Conservation (phyloP, 345 rosid species). For the Eucalyptus guilfoylei region DNA sequence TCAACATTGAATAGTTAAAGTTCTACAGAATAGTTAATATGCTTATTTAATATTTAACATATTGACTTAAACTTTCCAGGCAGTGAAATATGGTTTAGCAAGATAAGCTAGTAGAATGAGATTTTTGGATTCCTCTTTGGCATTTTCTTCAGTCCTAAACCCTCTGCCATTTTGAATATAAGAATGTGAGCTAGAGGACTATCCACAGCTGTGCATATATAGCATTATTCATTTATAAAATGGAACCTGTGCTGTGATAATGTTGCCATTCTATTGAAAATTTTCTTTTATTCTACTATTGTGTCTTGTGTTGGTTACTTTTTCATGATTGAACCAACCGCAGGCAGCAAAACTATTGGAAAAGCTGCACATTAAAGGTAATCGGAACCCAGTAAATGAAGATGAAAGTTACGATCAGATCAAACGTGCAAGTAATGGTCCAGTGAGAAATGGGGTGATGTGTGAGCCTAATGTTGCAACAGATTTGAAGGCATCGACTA, state of each 20-base stretch:
- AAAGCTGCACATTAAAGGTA: constrained; percentile 42
- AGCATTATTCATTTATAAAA: not conserved
- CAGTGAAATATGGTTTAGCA: not conserved
- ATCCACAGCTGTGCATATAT: not conserved
- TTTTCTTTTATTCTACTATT: not conserved
- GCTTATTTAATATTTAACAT: not conserved
- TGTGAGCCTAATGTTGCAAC: not conserved
- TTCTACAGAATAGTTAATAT: not conserved
- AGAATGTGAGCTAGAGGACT: not conserved
- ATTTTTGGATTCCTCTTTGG: not conserved
- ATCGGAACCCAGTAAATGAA: constrained; percentile 7
- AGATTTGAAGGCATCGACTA: constrained; percentile 11
- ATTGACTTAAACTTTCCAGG: not conserved
- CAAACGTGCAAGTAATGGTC: not conserved
- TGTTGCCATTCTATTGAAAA: not conserved
- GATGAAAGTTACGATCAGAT: constrained; percentile 2
- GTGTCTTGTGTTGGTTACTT: not conserved
- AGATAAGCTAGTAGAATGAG: not conserved
- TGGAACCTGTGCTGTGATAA: not conserved
- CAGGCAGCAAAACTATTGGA: constrained; percentile 63
- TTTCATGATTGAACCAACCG: not conserved
- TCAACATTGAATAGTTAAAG: not conserved
- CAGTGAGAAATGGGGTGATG: not conserved
- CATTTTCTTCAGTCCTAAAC: not conserved
- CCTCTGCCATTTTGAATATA: not conserved